Conservation (phyloP, 768 basidiomycete genomes). For the Suillus lakei region DNA sequence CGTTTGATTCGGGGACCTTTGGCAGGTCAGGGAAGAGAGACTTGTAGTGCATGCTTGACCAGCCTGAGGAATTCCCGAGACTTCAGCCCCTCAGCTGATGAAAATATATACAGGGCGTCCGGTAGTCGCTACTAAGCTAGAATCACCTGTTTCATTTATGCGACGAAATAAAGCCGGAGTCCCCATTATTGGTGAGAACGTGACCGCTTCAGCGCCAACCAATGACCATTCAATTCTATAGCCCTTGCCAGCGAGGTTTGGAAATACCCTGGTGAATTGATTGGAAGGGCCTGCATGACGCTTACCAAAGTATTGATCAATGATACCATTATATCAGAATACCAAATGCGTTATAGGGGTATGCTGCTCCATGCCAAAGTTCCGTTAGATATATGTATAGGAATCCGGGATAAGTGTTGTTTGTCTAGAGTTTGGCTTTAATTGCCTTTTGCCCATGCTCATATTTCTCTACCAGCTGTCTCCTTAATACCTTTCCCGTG, state of each 20-base stretch:
- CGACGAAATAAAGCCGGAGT: too few species aligned
- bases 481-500: constrained; percentile 72
- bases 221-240: too few species aligned
- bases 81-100: neutral
- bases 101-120: too few species aligned
- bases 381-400: neutral
- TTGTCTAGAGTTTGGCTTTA: constrained; percentile 29
- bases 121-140: too few species aligned
- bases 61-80: neutral
- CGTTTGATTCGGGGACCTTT: constrained; percentile 48
- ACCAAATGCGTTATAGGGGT: neutral
- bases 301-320: neutral
- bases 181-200: too few species aligned
- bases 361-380: neutral
- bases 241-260: too few species aligned
- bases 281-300: too few species aligned
- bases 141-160: too few species aligned
- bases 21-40: constrained; percentile 58
- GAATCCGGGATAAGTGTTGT: neutral
- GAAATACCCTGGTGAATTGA: too few species aligned
- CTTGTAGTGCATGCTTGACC: constrained; percentile 48
- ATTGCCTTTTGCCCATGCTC: constrained; percentile 38
- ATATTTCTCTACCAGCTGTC: constrained; percentile 62
- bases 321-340: neutral
- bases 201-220: too few species aligned